These are phyloP conservation scores for Miamiensis avidus DNA, from an alignment of 169 alveolate genomes.

Conservation along the genomic window DNA sequence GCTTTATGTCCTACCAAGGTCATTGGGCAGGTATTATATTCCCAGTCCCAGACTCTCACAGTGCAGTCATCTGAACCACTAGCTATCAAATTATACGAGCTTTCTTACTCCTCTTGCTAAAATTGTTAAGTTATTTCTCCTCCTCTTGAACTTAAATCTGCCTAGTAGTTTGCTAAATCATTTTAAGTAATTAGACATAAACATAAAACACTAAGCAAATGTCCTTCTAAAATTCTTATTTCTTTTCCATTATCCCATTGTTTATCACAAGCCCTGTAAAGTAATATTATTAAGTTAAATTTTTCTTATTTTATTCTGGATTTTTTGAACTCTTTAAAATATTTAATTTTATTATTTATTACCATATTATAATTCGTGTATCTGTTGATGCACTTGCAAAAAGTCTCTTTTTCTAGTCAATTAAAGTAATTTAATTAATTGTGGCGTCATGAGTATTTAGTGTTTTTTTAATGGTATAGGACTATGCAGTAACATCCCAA, in stretches of 20 bases:
- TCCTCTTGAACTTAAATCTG: no score
- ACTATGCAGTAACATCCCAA: background rate
- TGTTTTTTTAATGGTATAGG: background rate
- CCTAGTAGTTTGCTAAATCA: no score
- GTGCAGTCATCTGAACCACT: background rate
- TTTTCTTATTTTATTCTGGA: background rate
- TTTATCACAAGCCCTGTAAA: background rate
- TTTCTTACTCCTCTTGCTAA: no score
- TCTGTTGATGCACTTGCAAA: background rate
- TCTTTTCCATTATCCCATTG: background rate
- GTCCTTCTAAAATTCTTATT: background rate
- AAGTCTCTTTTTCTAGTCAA: background rate
- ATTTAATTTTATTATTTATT: no score
- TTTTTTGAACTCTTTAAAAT: no score
- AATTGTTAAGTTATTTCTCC: no score
- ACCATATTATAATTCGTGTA: background rate
- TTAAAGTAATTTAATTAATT: no score
- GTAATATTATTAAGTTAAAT: no score
- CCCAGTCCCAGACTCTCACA: background rate
- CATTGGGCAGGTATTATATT: background rate
- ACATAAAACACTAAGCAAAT: background rate
- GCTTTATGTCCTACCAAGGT: background rate
- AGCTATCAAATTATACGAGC: no score
- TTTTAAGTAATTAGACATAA: no score
- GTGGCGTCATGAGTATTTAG: background rate